These are phyloP conservation scores for Exophiala spinifera DNA, from an alignment of 2,329 filamentous ascomycete genomes.

Conservation along the genomic window DNA sequence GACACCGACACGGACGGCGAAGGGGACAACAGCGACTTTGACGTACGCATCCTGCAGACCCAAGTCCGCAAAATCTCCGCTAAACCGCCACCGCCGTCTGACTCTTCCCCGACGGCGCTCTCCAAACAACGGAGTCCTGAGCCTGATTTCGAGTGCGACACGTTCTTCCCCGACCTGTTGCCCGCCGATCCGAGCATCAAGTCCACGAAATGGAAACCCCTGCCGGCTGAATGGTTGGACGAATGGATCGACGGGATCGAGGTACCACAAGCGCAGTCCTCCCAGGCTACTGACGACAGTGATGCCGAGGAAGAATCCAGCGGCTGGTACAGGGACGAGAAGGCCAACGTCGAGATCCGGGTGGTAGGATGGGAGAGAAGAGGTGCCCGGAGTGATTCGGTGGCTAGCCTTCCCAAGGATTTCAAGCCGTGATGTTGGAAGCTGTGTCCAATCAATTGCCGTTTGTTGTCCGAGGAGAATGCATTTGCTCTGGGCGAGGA, in stretches of 20 bases:
- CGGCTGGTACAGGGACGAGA: conserved; percentile 44
- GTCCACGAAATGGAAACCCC: conserved; percentile 14
- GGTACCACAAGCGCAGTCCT: conserved; percentile 28
- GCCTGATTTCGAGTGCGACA: conserved; percentile 46
- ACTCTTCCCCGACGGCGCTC: not conserved
- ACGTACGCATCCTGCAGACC: conserved; percentile 32
- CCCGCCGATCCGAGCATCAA: conserved; percentile 27
- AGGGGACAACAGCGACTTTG: conserved; percentile 7
- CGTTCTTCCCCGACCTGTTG: conserved; percentile 43
- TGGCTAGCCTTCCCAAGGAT: not conserved
- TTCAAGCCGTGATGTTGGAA: not conserved
- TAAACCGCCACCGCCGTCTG: not conserved
- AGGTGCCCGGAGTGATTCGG: conserved; percentile 6
- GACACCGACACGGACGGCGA: conserved; percentile 10
- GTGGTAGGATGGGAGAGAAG: conserved; percentile 45
- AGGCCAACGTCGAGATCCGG: conserved; percentile 50
- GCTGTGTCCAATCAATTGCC: too few relatives aligned
- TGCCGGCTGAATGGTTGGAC: conserved; percentile 1
- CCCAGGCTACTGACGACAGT: not conserved
- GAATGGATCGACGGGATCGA: conserved; percentile 14
- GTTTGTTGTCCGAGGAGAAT: too few relatives aligned
- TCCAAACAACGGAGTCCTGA: conserved; percentile 1
- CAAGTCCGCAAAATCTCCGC: conserved; percentile 21
- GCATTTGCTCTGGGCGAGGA: too few relatives aligned
- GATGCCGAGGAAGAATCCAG: not conserved